Evolutionary conservation across 179 eudicot species (phyloP).

Genomic region (Silene noctiflora): DNA sequence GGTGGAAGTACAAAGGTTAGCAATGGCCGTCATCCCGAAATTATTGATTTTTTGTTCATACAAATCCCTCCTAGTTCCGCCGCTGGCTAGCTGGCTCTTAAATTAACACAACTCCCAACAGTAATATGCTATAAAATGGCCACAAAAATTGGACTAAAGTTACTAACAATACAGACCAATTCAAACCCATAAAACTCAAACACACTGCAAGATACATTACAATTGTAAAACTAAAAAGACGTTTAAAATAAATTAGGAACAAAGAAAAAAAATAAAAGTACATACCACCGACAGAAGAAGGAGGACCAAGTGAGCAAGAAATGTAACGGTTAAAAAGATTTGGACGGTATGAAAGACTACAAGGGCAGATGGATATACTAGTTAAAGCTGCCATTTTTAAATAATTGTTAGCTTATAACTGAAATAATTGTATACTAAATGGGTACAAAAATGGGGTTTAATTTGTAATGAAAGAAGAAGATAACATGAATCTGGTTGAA

Average conservation of each 20-base stretch:
- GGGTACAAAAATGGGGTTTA: neutral
- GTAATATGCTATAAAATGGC: neutral
- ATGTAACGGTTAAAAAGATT: constrained; percentile 31
- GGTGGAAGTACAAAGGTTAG: no score
- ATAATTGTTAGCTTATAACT: no score
- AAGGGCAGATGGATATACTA: constrained; percentile 42
- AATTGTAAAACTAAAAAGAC: no score
- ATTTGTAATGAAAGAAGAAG: neutral
- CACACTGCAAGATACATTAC: neutral
- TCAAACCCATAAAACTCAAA: constrained; percentile 14
- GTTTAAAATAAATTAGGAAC: neutral
- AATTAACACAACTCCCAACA: neutral
- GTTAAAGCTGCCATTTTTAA: constrained; percentile 55
- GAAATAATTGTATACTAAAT: neutral
- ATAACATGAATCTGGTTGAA: neutral
- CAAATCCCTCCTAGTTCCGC: no score
- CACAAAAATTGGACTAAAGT: neutral
- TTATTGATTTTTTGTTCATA: no score
- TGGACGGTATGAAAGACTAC: constrained; percentile 41
- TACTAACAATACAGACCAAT: neutral
- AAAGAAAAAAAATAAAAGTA: neutral
- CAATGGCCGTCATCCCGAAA: no score
- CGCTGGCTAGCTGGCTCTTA: no score
- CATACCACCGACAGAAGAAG: constrained; percentile 33
- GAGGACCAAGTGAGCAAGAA: constrained; percentile 38